A percentile compares a stretch with the other conserved stretches of the same genome.
phyloP scores from a whole-genome alignment of 371 early-diverging fungal genomes.

The Rhizopus arrhizus region DNA sequence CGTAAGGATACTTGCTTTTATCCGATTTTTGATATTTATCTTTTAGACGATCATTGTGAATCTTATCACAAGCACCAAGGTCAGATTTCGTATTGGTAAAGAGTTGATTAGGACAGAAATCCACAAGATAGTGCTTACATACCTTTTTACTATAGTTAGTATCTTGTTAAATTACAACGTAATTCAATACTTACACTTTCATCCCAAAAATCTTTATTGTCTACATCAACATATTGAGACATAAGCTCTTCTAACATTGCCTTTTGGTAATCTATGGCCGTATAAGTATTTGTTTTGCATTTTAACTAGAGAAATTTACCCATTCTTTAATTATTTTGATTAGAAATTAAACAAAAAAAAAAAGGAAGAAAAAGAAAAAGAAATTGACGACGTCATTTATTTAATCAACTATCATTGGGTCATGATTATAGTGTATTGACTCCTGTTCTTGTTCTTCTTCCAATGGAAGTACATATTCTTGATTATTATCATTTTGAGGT shows the following conservation, averaged over 20 bases:
- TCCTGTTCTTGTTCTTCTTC: no score
- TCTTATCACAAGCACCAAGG: constrained; percentile 71
- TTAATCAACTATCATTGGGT: no score
- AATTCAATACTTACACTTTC: constrained; percentile 49
- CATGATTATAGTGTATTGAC: no score
- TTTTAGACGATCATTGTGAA: constrained; percentile 83
- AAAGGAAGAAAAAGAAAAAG: no score
- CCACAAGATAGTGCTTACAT: constrained; percentile 85
- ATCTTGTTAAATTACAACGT: neutral
- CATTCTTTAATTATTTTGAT: neutral
- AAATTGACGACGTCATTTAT: no score
- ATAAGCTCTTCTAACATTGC: constrained; percentile 80
- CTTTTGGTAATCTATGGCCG: constrained; percentile 62
- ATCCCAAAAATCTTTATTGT: constrained; percentile 70
- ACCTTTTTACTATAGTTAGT: constrained; percentile 49
- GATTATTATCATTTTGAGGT: no score
- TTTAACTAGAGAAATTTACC: neutral
- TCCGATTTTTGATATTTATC: constrained; percentile 74
- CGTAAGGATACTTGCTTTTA: constrained; percentile 73
- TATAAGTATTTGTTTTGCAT: neutral
- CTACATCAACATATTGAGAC: constrained; percentile 71
- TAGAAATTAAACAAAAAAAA: neutral
- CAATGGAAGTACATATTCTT: no score
- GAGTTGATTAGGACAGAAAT: constrained; percentile 83
- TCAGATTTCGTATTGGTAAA: constrained; percentile 91